Base-by-base conservation (phyloP, 202 grass and related monocot species). In the Zoysia matrella region DNA sequence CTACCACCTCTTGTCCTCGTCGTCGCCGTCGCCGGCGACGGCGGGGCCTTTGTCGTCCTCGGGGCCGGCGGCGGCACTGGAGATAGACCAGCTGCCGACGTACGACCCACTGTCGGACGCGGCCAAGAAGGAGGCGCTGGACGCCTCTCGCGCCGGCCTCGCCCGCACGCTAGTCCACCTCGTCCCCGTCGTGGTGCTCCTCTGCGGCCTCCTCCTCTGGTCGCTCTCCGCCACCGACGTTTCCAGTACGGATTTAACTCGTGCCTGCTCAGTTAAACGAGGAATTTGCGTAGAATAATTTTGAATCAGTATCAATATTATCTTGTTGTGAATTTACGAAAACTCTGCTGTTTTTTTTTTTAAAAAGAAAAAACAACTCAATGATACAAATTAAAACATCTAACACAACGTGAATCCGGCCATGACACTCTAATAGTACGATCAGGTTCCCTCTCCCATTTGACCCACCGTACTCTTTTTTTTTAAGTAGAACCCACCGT, bases 91-190 rank as follows among this genome's bases (percentile, higher is more conserved):
- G 16, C 92, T 94, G 50, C 92, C 92, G 43, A 80, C 51, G 36
- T 91, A 91, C 69, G 84, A 91, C 78, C 84, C 86, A 10, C 69
- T 44, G 48, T 94, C 92, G 45, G 92, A 91, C 65, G 74, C 71
- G 44, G 51, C 81, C 11, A 94, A 94, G 89, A 94, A 94, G 84
- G 92, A 91, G 65, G 88, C 84, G 4, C 47, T 88, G 70, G 89
- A 89, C 74, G 77, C 80, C 55, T 76, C 74, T 22, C 86, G 70
- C 14, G 81, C 84, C 46, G 65, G 68, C 80, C 74, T 89, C 60
- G 86, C 92, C 8, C 89, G 83, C 52, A 56, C 65, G 46, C 77
- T 91, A 46, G 84, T 94, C 78, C 89, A 94, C 71, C 83, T 91
- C 53, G 43, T 91, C 69, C 92, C 92, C 15, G 45, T 89, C 56